Evolutionary conservation across 179 eudicot genomes (phyloP), one percentile per base, ranked within the genome.

Genomic region (Actinidia arguta): DNA sequence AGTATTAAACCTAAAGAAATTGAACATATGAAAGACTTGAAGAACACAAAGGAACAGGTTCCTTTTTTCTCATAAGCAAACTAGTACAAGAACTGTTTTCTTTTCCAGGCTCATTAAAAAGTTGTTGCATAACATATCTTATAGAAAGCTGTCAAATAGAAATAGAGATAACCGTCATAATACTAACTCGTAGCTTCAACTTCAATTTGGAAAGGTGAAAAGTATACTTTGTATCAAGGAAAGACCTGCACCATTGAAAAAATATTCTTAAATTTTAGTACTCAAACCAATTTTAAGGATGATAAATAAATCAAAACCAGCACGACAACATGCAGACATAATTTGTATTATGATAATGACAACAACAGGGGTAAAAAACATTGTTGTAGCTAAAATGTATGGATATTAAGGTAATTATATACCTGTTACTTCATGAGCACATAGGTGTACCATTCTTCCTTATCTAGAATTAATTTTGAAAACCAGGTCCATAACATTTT

Each of bases 181-280:
- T 91, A 86, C 97, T n/a, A n/a, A 97, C 89, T 78, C 99, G 89
- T 82, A 93, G 90, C 91, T 89, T 96, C 81, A 96, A 85, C 89
- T 90, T 94, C 72, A 96, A 82, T 78, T 89, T 85, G 75, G 97
- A 87, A 66, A 96, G 95, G 59, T 84, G 94, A 91, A 88, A 94
- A 78, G 94, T 90, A 72, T 96, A 94, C 68, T 96, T 98, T 47
- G 99, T 96, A 86, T 96, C 98, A 66, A 96, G 95, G 88, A 94
- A 83, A 64, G 98, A 96, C 89, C 98, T 96, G 94, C 90, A 88
- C 83, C 80, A 88, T 83, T 27, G 31, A 83, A 62, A 55, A 71
- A 62, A 72, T 63, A 71, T 42, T 56, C 54, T 46, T 27, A 51
- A 56, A 27, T 31, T 31, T 70, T n/a, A 25, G 14, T 48, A 68